These are phyloP conservation scores for Aspergillus cristatus DNA, from an alignment of 495 filamentous ascomycete species.

Conservation along the genomic window DNA sequence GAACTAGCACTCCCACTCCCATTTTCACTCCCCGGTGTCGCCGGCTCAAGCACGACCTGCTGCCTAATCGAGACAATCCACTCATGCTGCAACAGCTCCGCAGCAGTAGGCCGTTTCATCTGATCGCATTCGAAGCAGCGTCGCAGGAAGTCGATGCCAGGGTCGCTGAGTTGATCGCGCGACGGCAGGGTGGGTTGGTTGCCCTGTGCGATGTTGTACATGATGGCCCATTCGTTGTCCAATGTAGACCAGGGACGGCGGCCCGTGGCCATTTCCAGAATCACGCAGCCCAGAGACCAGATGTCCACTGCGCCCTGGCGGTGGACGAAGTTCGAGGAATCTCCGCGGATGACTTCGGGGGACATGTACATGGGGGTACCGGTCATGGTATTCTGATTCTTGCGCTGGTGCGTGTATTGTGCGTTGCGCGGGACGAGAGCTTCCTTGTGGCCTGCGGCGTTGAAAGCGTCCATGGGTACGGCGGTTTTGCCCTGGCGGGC, in stretches of 20 bases:
- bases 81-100: slow-evolving; percentile 88
- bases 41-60: slow-evolving; percentile 48
- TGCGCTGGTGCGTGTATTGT: slow-evolving; percentile 29
- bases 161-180: slow-evolving; percentile 70
- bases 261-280: slow-evolving; percentile 95
- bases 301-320: slow-evolving; percentile 90
- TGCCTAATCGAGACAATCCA: slow-evolving; percentile 72
- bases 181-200: slow-evolving; percentile 79
- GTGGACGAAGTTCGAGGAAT: slow-evolving; percentile 38
- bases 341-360: slow-evolving; percentile 91
- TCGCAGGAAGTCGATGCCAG: slow-evolving; percentile 80
- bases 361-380: slow-evolving; percentile 99
- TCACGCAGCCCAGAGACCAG: slow-evolving; percentile 95
- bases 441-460: slow-evolving; percentile 29
- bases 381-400: slow-evolving; percentile 85
- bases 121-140: slow-evolving; percentile 87
- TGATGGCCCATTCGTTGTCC: slow-evolving; percentile 99
- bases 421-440: slow-evolving; percentile 21
- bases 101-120: slow-evolving; percentile 64
- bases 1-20: slow-evolving; percentile 22
- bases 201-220: slow-evolving; percentile 99
- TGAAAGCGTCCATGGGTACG: slow-evolving; percentile 47
- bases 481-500: slow-evolving; percentile 87
- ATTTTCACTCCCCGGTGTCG: slow-evolving; percentile 36
- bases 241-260: slow-evolving; percentile 92